phyloP scores from a whole-genome alignment of 2,329 filamentous ascomycete genomes.

The Fusarium circinatum region DNA sequence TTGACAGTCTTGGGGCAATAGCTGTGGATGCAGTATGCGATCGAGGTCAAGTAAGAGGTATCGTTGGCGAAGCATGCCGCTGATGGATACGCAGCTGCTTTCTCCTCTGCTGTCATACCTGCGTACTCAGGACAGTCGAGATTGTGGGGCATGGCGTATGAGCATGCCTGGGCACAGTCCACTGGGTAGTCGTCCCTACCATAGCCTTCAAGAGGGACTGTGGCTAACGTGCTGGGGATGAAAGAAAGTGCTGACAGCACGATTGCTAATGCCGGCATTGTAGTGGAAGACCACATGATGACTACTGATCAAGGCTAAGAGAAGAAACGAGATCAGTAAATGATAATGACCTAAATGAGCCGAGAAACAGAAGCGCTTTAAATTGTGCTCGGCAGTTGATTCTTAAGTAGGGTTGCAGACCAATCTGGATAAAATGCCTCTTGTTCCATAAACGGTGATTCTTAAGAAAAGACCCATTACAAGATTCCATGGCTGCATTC shows the following conservation, averaged over 20 bases:
- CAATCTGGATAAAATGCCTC: neutral
- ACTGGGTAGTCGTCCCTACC: constrained; percentile 16
- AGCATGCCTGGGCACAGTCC: constrained; percentile 29
- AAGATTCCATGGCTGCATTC: neutral
- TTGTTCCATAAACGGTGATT: neutral
- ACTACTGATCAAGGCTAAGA: neutral
- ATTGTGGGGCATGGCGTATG: constrained; percentile 8
- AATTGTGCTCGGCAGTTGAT: neutral
- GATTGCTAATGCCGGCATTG: neutral
- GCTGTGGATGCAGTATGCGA: constrained; percentile 34
- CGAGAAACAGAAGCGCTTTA: accelerated
- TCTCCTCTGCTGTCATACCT: constrained; percentile 30
- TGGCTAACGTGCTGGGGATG: neutral
- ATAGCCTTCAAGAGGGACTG: constrained; percentile 34
- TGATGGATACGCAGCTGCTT: constrained; percentile 19
- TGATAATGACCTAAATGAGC: accelerated
- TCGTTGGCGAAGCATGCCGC: constrained; percentile 27
- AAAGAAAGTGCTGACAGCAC: neutral
- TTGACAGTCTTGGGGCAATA: constrained; percentile 6
- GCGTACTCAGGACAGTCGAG: constrained; percentile 40
- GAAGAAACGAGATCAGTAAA: too few species aligned
- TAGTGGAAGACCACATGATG: neutral
- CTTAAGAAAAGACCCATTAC: neutral
- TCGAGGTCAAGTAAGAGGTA: constrained; percentile 28
- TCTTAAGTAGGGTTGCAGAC: neutral